Evolutionary conservation across 2,329 filamentous ascomycete species (phyloP).

Genomic region (Diaporthe destruens): DNA sequence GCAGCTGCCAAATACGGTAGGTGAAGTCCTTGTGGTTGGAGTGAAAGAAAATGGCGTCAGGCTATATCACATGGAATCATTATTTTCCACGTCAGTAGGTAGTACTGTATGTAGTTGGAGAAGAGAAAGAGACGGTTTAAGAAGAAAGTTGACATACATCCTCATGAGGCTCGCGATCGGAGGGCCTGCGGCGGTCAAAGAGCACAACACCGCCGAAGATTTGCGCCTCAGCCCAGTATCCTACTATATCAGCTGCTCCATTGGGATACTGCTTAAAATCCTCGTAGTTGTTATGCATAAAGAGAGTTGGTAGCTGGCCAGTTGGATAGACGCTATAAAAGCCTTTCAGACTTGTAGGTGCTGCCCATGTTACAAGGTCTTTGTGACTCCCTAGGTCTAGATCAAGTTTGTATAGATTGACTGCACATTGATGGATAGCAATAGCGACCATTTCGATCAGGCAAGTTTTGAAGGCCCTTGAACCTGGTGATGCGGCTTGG

Average conservation of each 20-base stretch:
- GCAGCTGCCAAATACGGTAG: conserved; percentile 46
- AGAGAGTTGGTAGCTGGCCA: conserved; percentile 45
- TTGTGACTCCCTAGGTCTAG: conserved; percentile 45
- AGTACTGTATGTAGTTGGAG: not conserved
- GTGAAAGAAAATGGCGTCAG: conserved; percentile 45
- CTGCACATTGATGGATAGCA: conserved; percentile 49
- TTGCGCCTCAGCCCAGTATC: conserved; percentile 48
- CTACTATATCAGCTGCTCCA: conserved; percentile 46
- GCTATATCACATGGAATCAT: not conserved
- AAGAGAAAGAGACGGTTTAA: not conserved
- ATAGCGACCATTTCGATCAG: conserved; percentile 50
- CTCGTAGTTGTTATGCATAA: conserved; percentile 47
- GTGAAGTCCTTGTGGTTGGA: conserved; percentile 41
- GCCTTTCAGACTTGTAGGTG: conserved; percentile 41
- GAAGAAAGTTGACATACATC: not conserved
- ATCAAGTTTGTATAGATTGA: conserved; percentile 44
- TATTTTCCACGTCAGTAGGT: not conserved
- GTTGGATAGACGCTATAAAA: conserved; percentile 19
- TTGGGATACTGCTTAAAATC: conserved; percentile 49
- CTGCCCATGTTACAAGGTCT: conserved; percentile 44
- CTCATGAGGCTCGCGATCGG: not conserved
- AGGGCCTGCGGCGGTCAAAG: conserved; percentile 41
- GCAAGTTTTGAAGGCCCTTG: conserved; percentile 46
- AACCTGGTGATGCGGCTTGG: conserved; percentile 44
- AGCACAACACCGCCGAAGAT: conserved; percentile 48